Percentiles rank a stretch among this genome's conserved stretches.
These are phyloP conservation scores for Amylostereum areolatum DNA, from an alignment of 1,284 basidiomycete genomes.

Conservation along the genomic window DNA sequence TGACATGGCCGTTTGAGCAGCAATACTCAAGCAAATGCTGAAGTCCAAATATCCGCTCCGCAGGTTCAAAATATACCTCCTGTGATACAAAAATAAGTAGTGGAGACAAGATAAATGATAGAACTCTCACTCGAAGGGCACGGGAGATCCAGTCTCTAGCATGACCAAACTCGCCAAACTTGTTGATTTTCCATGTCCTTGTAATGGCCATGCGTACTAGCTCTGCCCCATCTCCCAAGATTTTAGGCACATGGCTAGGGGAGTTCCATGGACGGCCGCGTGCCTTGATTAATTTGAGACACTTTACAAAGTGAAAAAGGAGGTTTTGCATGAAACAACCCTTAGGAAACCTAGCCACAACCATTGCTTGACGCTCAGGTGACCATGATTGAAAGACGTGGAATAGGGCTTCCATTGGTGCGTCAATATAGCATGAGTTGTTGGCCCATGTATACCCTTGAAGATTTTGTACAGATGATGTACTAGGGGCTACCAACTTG, in stretches of 20 bases:
- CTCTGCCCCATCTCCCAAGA: background rate
- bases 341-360: background rate
- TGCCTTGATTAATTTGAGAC: background rate
- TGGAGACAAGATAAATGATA: background rate
- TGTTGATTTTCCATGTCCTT: background rate
- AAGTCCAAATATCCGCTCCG: background rate
- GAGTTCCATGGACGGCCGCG: background rate
- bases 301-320: background rate
- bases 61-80: background rate
- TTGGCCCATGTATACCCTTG: background rate
- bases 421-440: background rate
- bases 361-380: background rate
- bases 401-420: background rate
- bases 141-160: background rate
- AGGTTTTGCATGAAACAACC: background rate
- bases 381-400: background rate
- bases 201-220: background rate
- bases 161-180: background rate
- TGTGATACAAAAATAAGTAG: background rate
- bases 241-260: background rate
- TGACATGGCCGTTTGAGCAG: background rate
- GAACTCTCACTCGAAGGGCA: too few relatives aligned
- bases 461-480: too few relatives aligned
- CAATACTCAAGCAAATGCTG: background rate
- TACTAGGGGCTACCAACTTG: background rate